A percentile compares a stretch with the other conserved stretches of the same genome.
Conservation (phyloP, 495 filamentous ascomycete genomes). For the Neurospora sublineolata region DNA sequence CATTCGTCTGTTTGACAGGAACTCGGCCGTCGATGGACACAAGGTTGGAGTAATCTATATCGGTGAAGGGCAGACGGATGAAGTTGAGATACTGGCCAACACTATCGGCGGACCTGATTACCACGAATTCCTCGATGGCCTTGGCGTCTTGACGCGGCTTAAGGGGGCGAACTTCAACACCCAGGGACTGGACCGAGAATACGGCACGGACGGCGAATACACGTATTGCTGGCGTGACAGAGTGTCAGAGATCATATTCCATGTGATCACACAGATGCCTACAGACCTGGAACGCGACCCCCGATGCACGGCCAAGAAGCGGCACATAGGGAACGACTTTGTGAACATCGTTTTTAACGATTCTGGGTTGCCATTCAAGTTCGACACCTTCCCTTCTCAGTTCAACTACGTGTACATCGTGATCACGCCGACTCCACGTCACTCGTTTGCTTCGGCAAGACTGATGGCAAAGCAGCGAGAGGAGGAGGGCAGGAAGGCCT, state of each 20-base stretch:
- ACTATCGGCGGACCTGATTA: conserved; percentile 75
- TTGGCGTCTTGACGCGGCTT: conserved; percentile 71
- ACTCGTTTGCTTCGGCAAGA: conserved; percentile 45
- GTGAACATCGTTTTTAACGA: conserved; percentile 98
- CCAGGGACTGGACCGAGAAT: conserved; percentile 71
- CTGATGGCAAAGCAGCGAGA: conserved; percentile 23
- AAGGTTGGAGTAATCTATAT: conserved; percentile 93
- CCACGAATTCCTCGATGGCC: conserved; percentile 62
- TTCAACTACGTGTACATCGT: conserved; percentile 97
- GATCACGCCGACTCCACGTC: conserved; percentile 71
- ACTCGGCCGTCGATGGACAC: conserved; percentile 84
- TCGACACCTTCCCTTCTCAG: conserved; percentile 83
- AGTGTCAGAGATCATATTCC: conserved; percentile 90
- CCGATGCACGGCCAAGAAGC: conserved; percentile 72
- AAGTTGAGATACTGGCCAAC: conserved; percentile 77
- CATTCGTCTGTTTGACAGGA: conserved; percentile 72
- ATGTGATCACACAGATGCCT: conserved; percentile 95
- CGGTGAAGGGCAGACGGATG: conserved; percentile 66
- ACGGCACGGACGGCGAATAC: conserved; percentile 69
- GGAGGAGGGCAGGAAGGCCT: conserved; percentile 24
- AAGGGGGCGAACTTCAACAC: conserved; percentile 81
- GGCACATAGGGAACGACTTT: conserved; percentile 93
- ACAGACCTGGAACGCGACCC: conserved; percentile 66
- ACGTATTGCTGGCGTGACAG: conserved; percentile 89
- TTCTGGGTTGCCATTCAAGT: conserved; percentile 74